A percentile compares a stretch with the other conserved stretches of the same genome.
These are phyloP conservation scores for Diplodia corticola DNA, from an alignment of 2,329 filamentous ascomycete species.

Conservation along the genomic window DNA sequence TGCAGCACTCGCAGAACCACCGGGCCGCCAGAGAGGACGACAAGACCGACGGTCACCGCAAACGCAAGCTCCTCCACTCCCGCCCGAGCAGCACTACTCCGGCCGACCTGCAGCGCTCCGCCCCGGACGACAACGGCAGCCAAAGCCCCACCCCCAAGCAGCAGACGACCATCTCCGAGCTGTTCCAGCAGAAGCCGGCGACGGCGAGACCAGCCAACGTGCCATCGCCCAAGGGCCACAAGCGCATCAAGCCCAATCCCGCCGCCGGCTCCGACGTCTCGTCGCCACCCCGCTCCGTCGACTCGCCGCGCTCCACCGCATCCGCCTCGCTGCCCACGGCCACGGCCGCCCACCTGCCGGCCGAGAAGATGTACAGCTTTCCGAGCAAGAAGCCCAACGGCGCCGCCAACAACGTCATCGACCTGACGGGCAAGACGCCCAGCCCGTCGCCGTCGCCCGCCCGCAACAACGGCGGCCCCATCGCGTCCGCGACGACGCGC, in stretches of 20 bases:
- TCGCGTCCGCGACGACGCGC: background rate
- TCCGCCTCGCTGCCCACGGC: conserved; percentile 18
- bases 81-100: background rate
- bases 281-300: conserved; percentile 32
- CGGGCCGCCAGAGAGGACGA: conserved; percentile 20
- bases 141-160: conserved; percentile 26
- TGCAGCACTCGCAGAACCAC: conserved; percentile 21
- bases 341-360: conserved; percentile 28
- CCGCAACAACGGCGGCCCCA: background rate
- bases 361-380: conserved; percentile 55
- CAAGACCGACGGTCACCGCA: conserved; percentile 21
- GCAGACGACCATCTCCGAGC: conserved; percentile 47
- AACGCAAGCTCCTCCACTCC: conserved; percentile 25
- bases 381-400: conserved; percentile 39
- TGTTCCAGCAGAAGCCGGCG: conserved; percentile 40
- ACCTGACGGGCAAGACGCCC: conserved; percentile 46
- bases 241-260: conserved; percentile 37
- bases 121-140: conserved; percentile 7
- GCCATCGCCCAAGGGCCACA: conserved; percentile 40
- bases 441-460: conserved; percentile 32
- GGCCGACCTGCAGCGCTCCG: background rate
- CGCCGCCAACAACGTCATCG: conserved; percentile 31
- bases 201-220: conserved; percentile 24
- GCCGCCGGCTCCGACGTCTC: background rate
- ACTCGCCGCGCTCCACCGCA: conserved; percentile 24